A percentile compares a stretch with the other conserved stretches of the same genome.
These are phyloP conservation scores for Leccinum longicurvipes DNA, from an alignment of 768 basidiomycete species.

Conservation along the genomic window DNA sequence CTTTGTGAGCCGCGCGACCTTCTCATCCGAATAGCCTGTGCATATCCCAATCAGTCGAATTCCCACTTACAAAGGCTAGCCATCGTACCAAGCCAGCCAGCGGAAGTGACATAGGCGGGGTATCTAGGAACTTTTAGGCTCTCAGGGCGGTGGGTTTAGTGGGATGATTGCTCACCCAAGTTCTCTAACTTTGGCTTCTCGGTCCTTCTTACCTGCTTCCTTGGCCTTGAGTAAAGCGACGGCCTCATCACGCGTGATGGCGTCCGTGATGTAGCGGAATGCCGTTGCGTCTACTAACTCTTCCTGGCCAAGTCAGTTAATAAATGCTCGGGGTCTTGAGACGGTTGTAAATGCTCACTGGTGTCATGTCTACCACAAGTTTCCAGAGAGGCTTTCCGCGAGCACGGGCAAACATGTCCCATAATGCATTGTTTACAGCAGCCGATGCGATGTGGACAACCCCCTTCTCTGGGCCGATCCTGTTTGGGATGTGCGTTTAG, in stretches of 20 bases:
- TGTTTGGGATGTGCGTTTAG: slow-evolving; percentile 24
- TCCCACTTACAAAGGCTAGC: background rate
- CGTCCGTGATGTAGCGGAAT: slow-evolving; percentile 92
- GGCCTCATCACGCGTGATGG: slow-evolving; percentile 88
- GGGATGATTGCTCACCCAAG: slow-evolving; percentile 46
- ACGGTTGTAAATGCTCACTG: slow-evolving; percentile 37
- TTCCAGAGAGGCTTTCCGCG: slow-evolving; percentile 91
- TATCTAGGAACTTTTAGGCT: slow-evolving; percentile 49
- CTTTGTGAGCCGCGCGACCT: slow-evolving; percentile 79
- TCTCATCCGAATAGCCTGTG: slow-evolving; percentile 86
- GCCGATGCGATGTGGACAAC: slow-evolving; percentile 89
- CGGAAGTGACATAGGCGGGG: slow-evolving; percentile 92
- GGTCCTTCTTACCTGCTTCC: slow-evolving; percentile 70
- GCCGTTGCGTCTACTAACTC: slow-evolving; percentile 73
- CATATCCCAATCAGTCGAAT: slow-evolving; percentile 6
- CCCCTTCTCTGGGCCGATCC: slow-evolving; percentile 94
- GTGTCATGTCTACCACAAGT: slow-evolving; percentile 85
- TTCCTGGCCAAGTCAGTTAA: slow-evolving; percentile 45
- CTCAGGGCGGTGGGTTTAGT: background rate
- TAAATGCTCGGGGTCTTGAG: background rate
- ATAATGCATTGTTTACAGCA: slow-evolving; percentile 88
- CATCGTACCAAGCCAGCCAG: slow-evolving; percentile 77
- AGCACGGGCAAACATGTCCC: slow-evolving; percentile 88
- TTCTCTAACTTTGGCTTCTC: slow-evolving; percentile 72
- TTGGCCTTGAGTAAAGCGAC: slow-evolving; percentile 75